These are phyloP conservation scores for Camellia granthamiana DNA, from an alignment of 148 eudicot genomes.

Conservation along the genomic window DNA sequence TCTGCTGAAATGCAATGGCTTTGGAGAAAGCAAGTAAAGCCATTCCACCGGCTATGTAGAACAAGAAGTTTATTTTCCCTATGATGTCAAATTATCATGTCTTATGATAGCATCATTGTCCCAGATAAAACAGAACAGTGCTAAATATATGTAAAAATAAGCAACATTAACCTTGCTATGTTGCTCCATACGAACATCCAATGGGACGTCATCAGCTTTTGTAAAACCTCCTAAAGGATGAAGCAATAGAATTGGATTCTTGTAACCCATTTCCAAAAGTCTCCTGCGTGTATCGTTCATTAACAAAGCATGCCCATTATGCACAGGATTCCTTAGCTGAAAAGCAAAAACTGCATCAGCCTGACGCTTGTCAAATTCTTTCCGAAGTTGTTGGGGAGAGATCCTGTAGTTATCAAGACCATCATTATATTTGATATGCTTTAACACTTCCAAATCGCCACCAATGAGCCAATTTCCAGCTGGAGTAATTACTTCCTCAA, in stretches of 20 bases:
- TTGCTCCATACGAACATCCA: slow-evolving; percentile 84
- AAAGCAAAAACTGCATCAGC: slow-evolving; percentile 92
- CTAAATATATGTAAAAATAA: neutral
- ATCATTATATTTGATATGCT: slow-evolving; percentile 73
- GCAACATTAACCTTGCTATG: slow-evolving; percentile 59
- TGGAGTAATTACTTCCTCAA: slow-evolving; percentile 63
- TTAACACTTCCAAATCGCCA: slow-evolving; percentile 67
- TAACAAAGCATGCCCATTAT: slow-evolving; percentile 81
- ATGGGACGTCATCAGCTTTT: slow-evolving; percentile 87
- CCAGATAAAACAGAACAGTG: neutral
- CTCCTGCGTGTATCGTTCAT: slow-evolving; percentile 79
- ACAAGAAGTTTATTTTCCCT: neutral
- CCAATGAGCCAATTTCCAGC: slow-evolving; percentile 86
- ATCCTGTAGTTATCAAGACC: slow-evolving; percentile 82
- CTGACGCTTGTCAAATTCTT: slow-evolving; percentile 68
- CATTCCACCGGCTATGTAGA: neutral
- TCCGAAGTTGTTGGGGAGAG: slow-evolving; percentile 64
- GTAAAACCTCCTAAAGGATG: slow-evolving; percentile 83
- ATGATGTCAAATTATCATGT: too few species aligned
- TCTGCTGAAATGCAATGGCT: neutral
- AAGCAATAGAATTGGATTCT: slow-evolving; percentile 77
- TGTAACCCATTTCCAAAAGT: slow-evolving; percentile 69
- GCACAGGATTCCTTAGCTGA: slow-evolving; percentile 83
- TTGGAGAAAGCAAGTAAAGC: neutral
- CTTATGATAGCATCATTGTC: neutral